Evolutionary conservation across 306 rosid genomes (phyloP).

Genomic region (Dryas octopetala): DNA sequence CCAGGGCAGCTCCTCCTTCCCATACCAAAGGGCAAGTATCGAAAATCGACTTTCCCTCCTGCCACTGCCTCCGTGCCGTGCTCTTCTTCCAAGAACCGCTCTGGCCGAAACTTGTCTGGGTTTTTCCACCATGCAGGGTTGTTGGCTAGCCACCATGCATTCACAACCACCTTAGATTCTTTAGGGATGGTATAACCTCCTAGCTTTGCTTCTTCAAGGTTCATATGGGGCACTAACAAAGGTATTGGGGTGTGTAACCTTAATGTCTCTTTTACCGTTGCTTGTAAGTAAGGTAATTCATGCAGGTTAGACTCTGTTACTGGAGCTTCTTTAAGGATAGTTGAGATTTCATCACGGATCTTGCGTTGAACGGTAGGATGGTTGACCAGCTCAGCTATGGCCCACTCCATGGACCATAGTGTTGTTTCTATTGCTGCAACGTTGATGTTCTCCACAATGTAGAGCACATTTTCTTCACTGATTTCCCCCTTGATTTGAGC

Average conservation of each 20-base stretch:
- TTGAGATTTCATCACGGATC: conserved; percentile 62
- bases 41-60: conserved; percentile 69
- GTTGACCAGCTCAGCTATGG: conserved; percentile 79
- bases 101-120: conserved; percentile 74
- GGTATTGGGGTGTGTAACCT: conserved; percentile 81
- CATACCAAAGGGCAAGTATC: conserved; percentile 73
- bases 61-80: conserved; percentile 52
- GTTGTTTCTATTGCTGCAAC: conserved; percentile 87
- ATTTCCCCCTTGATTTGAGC: conserved; percentile 80
- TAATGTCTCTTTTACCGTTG: conserved; percentile 69
- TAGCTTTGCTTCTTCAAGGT: conserved; percentile 75
- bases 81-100: conserved; percentile 79
- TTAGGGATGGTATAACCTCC: conserved; percentile 66
- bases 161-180: conserved; percentile 80
- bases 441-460: conserved; percentile 82
- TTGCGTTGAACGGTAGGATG: conserved; percentile 59
- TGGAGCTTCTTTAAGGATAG: conserved; percentile 45
- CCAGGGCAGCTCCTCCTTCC: conserved; percentile 95
- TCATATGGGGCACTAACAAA: conserved; percentile 85
- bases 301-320: conserved; percentile 69
- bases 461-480: conserved; percentile 67
- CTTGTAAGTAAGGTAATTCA: conserved; percentile 65
- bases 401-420: conserved; percentile 93
- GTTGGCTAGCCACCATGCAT: conserved; percentile 91
- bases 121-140: conserved; percentile 78